phyloP scores from a whole-genome alignment of 495 filamentous ascomycete genomes.

The Xylaria curta region DNA sequence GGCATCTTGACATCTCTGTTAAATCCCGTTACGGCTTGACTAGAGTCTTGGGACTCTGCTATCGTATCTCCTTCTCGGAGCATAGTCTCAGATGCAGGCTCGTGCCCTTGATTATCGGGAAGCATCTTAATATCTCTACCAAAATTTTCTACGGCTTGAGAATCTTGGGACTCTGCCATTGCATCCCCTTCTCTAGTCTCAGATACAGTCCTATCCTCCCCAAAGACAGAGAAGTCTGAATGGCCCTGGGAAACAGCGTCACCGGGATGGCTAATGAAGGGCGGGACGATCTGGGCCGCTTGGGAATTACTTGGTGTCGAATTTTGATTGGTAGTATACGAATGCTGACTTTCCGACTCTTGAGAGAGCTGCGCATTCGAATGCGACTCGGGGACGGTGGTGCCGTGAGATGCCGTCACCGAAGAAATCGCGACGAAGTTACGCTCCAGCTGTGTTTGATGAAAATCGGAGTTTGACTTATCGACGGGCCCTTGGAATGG shows the following conservation, averaged over 20 bases:
- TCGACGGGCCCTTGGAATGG: constrained; percentile 23
- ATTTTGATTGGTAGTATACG: constrained; percentile 13
- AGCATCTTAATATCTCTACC: constrained; percentile 32
- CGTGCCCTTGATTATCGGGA: constrained; percentile 18
- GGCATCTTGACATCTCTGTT: no score
- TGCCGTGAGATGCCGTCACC: constrained; percentile 16
- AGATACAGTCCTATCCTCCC: constrained; percentile 32
- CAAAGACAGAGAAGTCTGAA: constrained; percentile 30
- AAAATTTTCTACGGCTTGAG: constrained; percentile 34
- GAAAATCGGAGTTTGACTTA: constrained; percentile 27
- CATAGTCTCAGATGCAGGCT: constrained; percentile 9
- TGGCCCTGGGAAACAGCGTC: constrained; percentile 34
- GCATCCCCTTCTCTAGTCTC: constrained; percentile 20
- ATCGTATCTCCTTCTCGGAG: no score
- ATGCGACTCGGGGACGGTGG: constrained; percentile 18
- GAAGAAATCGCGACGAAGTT: constrained; percentile 22
- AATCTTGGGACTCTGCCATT: constrained; percentile 22
- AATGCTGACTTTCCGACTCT: constrained; percentile 23
- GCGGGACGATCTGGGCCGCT: constrained; percentile 40
- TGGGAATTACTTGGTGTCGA: constrained; percentile 34
- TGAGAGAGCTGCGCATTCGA: constrained; percentile 20
- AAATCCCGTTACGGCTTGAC: no score
- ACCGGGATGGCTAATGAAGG: constrained; percentile 32
- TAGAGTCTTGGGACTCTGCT: no score
- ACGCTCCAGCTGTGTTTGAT: constrained; percentile 36